Evolutionary conservation across 2,329 filamentous ascomycete species (phyloP).

Genomic region (Colletotrichum tanaceti): DNA sequence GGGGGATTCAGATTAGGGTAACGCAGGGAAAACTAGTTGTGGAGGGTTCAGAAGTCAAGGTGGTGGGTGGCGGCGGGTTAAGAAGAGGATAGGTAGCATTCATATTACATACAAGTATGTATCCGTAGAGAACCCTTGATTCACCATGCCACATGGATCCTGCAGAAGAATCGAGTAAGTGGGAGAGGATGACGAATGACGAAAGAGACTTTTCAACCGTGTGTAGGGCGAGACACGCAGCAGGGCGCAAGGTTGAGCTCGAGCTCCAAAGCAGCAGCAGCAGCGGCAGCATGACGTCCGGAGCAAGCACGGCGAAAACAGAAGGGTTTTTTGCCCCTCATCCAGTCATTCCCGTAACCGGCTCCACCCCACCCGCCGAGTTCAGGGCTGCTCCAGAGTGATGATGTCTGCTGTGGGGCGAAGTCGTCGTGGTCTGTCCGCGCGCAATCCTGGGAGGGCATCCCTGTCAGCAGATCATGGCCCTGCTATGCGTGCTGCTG

Average conservation of each 20-base stretch:
- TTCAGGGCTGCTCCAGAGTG: conserved; percentile 37
- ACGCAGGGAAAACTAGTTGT: conserved; percentile 24
- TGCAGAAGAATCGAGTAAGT: conserved; percentile 3
- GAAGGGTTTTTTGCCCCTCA: conserved; percentile 17
- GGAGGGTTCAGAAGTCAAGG: conserved; percentile 18
- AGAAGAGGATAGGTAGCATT: conserved; percentile 29
- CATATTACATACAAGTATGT: no score
- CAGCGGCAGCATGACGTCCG: background rate
- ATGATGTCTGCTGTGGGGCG: conserved; percentile 38
- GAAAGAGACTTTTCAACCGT: conserved; percentile 39
- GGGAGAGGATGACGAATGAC: conserved; percentile 37
- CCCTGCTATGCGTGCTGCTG: conserved; percentile 13
- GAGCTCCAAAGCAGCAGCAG: conserved; percentile 20
- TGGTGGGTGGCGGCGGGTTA: conserved; percentile 31
- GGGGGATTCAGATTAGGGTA: conserved; percentile 34
- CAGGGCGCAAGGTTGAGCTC: conserved; percentile 26
- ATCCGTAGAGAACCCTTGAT: conserved; percentile 10
- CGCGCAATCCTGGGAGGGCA: conserved; percentile 15
- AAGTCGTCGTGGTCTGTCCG: conserved; percentile 26
- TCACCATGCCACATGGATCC: conserved; percentile 28
- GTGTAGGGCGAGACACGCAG: conserved; percentile 30
- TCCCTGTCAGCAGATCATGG: conserved; percentile 30
- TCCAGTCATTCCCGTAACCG: conserved; percentile 5
- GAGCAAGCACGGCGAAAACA: conserved; percentile 8
- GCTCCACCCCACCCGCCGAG: conserved; percentile 22